Evolutionary conservation across 163 green algal species (phyloP).

Genomic region (Chloromonas sp.): DNA sequence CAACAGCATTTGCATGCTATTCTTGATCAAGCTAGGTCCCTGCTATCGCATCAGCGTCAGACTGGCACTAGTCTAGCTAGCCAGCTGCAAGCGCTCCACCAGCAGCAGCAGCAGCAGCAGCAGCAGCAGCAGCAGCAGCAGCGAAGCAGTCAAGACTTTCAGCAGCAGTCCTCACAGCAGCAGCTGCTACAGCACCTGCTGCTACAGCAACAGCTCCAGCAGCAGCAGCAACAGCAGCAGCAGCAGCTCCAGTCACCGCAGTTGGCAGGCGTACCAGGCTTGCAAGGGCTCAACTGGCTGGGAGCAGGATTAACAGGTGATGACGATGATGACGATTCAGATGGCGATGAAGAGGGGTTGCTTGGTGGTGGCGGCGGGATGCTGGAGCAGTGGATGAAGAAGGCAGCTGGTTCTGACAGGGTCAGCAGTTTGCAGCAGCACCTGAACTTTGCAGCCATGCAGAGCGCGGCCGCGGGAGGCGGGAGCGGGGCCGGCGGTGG

Average conservation of each 20-base stretch:
- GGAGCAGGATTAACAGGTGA: not conserved
- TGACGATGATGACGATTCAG: not conserved
- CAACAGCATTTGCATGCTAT: not conserved
- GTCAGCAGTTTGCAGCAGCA: not conserved
- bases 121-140: not conserved
- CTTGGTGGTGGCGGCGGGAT: not conserved
- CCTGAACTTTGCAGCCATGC: not conserved
- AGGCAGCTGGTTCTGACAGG: not conserved
- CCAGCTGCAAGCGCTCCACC: not conserved
- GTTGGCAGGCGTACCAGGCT: too few species aligned
- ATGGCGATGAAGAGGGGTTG: not conserved
- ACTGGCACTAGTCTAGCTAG: too few species aligned
- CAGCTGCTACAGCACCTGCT: not conserved
- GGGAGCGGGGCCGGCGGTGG: not conserved
- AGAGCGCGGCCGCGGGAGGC: too few species aligned
- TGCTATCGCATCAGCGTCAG: not conserved
- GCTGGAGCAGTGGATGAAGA: not conserved
- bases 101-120: conserved; percentile 6
- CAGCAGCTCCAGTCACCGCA: not conserved
- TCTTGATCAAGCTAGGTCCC: not conserved
- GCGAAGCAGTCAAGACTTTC: not conserved
- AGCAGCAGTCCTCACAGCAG: not conserved
- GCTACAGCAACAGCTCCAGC: not conserved
- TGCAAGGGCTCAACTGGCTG: not conserved
- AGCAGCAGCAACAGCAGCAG: not conserved